Evolutionary conservation across 768 basidiomycete species (phyloP), one percentile per base, ranked within the genome.

Genomic region (Chalciporus piperatus): DNA sequence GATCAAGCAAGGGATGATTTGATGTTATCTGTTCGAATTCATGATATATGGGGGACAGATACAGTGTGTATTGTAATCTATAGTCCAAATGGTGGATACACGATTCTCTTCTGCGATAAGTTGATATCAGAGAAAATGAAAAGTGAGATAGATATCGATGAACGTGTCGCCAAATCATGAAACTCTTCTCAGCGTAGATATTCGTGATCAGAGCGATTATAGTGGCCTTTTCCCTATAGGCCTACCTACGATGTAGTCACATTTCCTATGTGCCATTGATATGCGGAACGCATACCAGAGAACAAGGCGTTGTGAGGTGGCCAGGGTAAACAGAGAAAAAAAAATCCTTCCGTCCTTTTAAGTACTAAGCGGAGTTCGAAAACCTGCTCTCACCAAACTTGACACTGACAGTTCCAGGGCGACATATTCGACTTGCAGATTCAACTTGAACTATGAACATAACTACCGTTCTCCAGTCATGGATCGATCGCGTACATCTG

Each of bases 141-240:
- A 8, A 33, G 33, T 3, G 16, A 22, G 33, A 20, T n/a, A n/a
- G n/a, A n/a, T n/a, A n/a, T n/a, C 45, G 30, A 23, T n/a, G 40
- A 13, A 47, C 28, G 54, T 87, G 76, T 88, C 52, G 85, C 87
- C 87, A 70, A 80, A 74, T 74, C 84, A 90, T 89, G 88, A 91
- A 91, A 90, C 88, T 87, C 86, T 79, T 79, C 73, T 81, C 83
- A 60, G 79, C 85, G 84, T 89, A 72, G 57, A 64, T 65, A 50
- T 72, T 66, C 74, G 86, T 78, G 83, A 83, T 83, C 68, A 75
- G 85, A 89, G 88, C 81, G 88, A 90, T 91, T 89, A 89, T 81
- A 67, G 76, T 77, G 87, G 87, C 83, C 69, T 41, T 73, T 70
- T 54, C 46, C 45, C 48, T 86, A 78, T 79, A 57, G 68, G 75